Base-by-base conservation (phyloP, 768 basidiomycete species). In the Cystofilobasidium bisporidii region DNA sequence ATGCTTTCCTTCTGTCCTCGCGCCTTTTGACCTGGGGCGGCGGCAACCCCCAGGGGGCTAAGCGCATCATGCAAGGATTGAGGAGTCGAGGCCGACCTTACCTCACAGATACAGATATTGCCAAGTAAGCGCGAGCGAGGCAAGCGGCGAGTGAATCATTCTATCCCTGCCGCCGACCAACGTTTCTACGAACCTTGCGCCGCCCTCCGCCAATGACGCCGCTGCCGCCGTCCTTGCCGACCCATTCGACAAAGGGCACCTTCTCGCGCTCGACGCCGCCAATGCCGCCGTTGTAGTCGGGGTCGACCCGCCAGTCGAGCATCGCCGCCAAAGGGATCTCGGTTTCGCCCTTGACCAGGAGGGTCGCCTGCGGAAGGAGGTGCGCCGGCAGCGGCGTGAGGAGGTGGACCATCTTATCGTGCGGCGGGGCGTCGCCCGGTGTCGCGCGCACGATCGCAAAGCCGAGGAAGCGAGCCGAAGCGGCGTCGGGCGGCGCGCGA, bases 321-420 rank as follows among this genome's bases (percentile, higher is more conserved):
- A 91, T 84, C 0, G 87, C 91, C 85, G 87, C 87, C 0, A 91
- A 79, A 0, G 92, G 92, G 0, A 96, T 77, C 75, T 93, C 91
- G 72, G 92, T 79, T 74, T 91, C 90, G 11, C 92, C 92, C 75
- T 88, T 91, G 56, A 94, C 84, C 3, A 94, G 61, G 18, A 65
- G 70, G 28, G 60, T 73, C 17, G 61, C 70, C 38, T 60, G 59
- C 0, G 32, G 70, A 2, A 94, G 80, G 0, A 80, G 48, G 0
- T 73, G 63, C 0, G 82, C 77, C 0, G 86, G 84, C 0, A 91
- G 69, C 0, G 93, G 90, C 0, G 92, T 91, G 41, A 96, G 79
- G n/a, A 96, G 71, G 40, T 94, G 91, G 41, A 93, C 77, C 1
- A 69, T 59, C 20, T 32, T 60, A 11, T 57, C 1, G 56, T 43